Conservation (phyloP, 164 flowering plant species). For the grape (Vitis vinifera) region DNA sequence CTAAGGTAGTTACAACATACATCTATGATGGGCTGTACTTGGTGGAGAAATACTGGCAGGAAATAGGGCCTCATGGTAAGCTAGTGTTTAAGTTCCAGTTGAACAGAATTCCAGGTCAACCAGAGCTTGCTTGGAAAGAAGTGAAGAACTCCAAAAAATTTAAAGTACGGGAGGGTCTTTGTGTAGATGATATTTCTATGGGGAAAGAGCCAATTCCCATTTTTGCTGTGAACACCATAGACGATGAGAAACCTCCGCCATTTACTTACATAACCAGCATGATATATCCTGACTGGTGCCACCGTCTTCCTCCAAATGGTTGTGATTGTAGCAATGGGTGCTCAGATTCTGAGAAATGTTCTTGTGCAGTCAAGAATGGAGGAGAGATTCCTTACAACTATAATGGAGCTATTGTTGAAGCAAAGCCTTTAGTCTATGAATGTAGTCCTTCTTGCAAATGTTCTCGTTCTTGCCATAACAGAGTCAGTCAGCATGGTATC, state of each 20-base stretch:
- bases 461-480: slow-evolving; percentile 72
- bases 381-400: slow-evolving; percentile 80
- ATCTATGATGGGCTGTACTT: slow-evolving; percentile 77
- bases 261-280: slow-evolving; percentile 57
- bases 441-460: slow-evolving; percentile 89
- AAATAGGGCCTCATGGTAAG: slow-evolving; percentile 53
- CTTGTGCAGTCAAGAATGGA: slow-evolving; percentile 73
- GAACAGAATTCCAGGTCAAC: slow-evolving; percentile 76
- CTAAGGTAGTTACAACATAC: slow-evolving; percentile 38
- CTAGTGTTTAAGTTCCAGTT: slow-evolving; percentile 60
- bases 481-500: slow-evolving; percentile 79
- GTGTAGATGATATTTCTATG: slow-evolving; percentile 59
- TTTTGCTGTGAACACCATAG: slow-evolving; percentile 69
- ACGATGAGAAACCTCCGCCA: slow-evolving; percentile 58
- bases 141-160: slow-evolving; percentile 49
- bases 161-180: slow-evolving; percentile 49
- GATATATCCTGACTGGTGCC: slow-evolving; percentile 68
- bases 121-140: slow-evolving; percentile 64
- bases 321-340: slow-evolving; percentile 70
- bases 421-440: slow-evolving; percentile 74
- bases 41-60: slow-evolving; percentile 59
- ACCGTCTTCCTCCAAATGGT: slow-evolving; percentile 51
- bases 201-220: slow-evolving; percentile 69
- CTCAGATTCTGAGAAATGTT: slow-evolving; percentile 53
- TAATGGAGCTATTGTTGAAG: slow-evolving; percentile 78